Percentiles rank a stretch among this genome's conserved stretches.
phyloP scores from a whole-genome alignment of 2,329 filamentous ascomycete genomes.

The Xylariales sp. region DNA sequence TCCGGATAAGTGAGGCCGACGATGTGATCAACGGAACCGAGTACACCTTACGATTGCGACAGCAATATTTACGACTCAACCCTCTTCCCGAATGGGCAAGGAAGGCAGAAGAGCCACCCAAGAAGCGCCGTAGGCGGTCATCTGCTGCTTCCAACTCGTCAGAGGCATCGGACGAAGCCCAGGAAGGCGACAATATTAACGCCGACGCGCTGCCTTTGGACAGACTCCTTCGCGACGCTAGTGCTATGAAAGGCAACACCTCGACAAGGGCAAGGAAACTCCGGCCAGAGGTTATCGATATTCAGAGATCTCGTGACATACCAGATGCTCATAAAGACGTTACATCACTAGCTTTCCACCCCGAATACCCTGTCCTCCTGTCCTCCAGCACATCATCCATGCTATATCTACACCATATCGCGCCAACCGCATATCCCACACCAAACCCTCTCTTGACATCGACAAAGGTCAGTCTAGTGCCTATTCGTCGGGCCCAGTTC shows the following conservation, averaged over 20 bases:
- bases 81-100: slow-evolving; percentile 71
- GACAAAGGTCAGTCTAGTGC: slow-evolving; percentile 84
- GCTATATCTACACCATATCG: slow-evolving; percentile 89
- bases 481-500: slow-evolving; percentile 87
- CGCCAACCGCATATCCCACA: slow-evolving; percentile 76
- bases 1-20: slow-evolving; percentile 82
- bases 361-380: slow-evolving; percentile 85
- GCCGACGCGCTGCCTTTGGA: slow-evolving; percentile 82
- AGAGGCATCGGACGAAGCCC: slow-evolving; percentile 44
- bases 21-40: slow-evolving; percentile 88
- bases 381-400: slow-evolving; percentile 89
- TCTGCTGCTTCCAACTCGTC: slow-evolving; percentile 59
- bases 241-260: slow-evolving; percentile 69
- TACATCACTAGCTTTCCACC: slow-evolving; percentile 89
- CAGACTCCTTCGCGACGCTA: slow-evolving; percentile 79
- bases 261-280: slow-evolving; percentile 74
- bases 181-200: slow-evolving; percentile 62
- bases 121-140: slow-evolving; percentile 63
- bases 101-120: slow-evolving; percentile 61
- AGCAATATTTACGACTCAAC: slow-evolving; percentile 75
- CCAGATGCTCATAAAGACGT: slow-evolving; percentile 82
- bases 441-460: slow-evolving; percentile 93
- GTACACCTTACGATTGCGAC: slow-evolving; percentile 82
- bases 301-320: slow-evolving; percentile 89
- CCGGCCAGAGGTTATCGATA: slow-evolving; percentile 87